These are phyloP conservation scores for Tylopilus sp. DNA, from an alignment of 1,284 basidiomycete species.

Conservation along the genomic window DNA sequence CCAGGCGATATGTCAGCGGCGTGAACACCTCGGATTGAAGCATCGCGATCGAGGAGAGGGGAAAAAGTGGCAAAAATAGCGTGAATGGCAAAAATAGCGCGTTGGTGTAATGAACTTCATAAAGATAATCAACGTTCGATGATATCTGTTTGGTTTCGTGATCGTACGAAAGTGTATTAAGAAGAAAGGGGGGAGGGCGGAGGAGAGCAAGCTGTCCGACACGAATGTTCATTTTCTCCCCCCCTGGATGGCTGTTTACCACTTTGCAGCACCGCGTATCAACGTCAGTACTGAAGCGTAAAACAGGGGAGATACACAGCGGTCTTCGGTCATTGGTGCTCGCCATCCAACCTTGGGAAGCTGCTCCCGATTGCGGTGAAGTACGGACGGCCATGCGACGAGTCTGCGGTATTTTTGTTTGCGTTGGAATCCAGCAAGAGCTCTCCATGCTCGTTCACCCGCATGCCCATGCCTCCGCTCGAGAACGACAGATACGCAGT, in stretches of 20 bases:
- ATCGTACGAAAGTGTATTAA: slow-evolving; percentile 2
- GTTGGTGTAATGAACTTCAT: slow-evolving; percentile 18
- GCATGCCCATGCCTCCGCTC: slow-evolving; percentile 19
- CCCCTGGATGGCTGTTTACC: background rate
- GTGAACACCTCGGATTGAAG: slow-evolving; percentile 1
- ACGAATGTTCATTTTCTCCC: background rate
- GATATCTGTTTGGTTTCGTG: slow-evolving; percentile 9
- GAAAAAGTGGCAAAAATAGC: background rate
- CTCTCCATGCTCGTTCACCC: slow-evolving; percentile 31
- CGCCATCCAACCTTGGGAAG: slow-evolving; percentile 8
- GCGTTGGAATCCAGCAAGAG: slow-evolving; percentile 10
- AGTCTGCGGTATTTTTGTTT: slow-evolving; percentile 4
- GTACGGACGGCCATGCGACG: slow-evolving; percentile 13
- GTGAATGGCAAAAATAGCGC: slow-evolving; percentile 30
- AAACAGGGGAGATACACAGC: background rate
- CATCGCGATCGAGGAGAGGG: background rate
- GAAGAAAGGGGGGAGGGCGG: background rate
- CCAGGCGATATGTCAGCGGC: background rate
- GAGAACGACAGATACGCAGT: slow-evolving; percentile 30
- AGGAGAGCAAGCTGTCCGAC: background rate
- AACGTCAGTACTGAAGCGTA: background rate
- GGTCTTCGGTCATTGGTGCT: slow-evolving; percentile 5
- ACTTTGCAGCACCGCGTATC: slow-evolving; percentile 2
- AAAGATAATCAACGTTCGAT: slow-evolving; percentile 24
- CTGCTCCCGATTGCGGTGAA: slow-evolving; percentile 18